Conservation (phyloP, 306 rosid species). For the Morella rubra region DNA sequence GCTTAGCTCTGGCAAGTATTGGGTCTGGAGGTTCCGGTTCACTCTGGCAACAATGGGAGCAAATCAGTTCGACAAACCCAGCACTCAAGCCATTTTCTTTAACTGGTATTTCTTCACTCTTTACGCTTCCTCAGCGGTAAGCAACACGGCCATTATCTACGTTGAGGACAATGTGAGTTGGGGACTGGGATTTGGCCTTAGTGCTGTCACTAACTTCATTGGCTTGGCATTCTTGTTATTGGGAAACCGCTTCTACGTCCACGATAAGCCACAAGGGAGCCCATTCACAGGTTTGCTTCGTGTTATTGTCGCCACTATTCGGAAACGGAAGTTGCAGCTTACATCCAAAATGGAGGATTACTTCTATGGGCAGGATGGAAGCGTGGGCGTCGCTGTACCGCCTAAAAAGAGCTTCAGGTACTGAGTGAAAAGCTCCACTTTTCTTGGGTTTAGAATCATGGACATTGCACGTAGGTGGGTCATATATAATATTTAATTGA, state of each 20-base stretch:
- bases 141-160: constrained; percentile 21
- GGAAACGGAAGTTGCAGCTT: constrained; percentile 20
- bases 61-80: constrained; percentile 23
- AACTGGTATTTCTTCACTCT: constrained; percentile 30
- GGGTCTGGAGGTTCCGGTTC: constrained; percentile 31
- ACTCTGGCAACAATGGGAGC: constrained; percentile 31
- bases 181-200: constrained; percentile 22
- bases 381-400: not conserved
- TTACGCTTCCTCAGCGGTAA: not conserved
- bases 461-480: too few relatives aligned
- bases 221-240: constrained; percentile 16
- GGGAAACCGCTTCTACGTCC: constrained; percentile 20
- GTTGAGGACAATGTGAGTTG: constrained; percentile 23
- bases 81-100: constrained; percentile 26
- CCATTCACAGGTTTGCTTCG: constrained; percentile 20
- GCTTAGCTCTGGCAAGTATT: constrained; percentile 10
- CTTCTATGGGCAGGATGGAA: constrained; percentile 20
- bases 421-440: not conserved
- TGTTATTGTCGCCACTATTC: constrained; percentile 21
- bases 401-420: constrained; percentile 36
- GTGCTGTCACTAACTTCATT: not conserved
- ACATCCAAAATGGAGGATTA: constrained; percentile 25
- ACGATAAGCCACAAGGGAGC: constrained; percentile 23
- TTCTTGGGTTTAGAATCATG: not conserved
- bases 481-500: too few relatives aligned